These are phyloP conservation scores for Wickerhamomyces alni DNA, from an alignment of 805 yeast species.

Conservation along the genomic window DNA sequence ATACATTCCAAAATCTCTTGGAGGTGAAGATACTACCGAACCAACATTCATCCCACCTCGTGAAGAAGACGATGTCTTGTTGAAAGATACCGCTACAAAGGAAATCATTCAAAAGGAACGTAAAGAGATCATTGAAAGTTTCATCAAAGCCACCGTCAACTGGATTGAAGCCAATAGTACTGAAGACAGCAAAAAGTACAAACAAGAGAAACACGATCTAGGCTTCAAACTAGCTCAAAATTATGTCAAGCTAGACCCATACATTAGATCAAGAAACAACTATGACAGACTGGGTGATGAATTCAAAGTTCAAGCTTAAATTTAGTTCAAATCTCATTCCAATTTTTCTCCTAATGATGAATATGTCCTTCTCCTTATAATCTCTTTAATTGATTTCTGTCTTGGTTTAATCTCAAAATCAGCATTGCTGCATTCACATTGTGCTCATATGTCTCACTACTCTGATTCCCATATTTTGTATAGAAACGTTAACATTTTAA, in stretches of 20 bases:
- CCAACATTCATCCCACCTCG: slow-evolving; percentile 58
- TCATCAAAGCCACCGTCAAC: slow-evolving; percentile 57
- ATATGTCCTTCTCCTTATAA: too few relatives aligned
- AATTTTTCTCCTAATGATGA: too few relatives aligned
- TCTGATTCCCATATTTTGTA: too few relatives aligned
- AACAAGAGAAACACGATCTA: slow-evolving; percentile 48
- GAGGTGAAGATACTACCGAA: slow-evolving; percentile 62
- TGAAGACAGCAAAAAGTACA: slow-evolving; percentile 40
- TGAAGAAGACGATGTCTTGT: slow-evolving; percentile 46
- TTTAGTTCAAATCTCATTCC: not conserved
- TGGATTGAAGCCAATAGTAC: slow-evolving; percentile 70
- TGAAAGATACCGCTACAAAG: slow-evolving; percentile 39
- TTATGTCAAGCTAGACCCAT: slow-evolving; percentile 72
- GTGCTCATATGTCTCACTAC: too few relatives aligned
- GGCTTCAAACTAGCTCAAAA: slow-evolving; percentile 52
- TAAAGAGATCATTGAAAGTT: slow-evolving; percentile 42
- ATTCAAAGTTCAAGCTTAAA: slow-evolving; percentile 8
- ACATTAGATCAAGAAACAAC: slow-evolving; percentile 68
- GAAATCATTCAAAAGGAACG: slow-evolving; percentile 46
- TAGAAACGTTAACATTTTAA: too few relatives aligned
- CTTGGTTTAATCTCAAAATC: too few relatives aligned
- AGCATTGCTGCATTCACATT: too few relatives aligned
- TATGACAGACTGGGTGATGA: slow-evolving; percentile 66
- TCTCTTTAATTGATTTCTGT: too few relatives aligned
- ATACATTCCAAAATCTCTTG: slow-evolving; percentile 63